Evolutionary conservation across 2,329 filamentous ascomycete species (phyloP).

Genomic region (Exophiala aquamarina): DNA sequence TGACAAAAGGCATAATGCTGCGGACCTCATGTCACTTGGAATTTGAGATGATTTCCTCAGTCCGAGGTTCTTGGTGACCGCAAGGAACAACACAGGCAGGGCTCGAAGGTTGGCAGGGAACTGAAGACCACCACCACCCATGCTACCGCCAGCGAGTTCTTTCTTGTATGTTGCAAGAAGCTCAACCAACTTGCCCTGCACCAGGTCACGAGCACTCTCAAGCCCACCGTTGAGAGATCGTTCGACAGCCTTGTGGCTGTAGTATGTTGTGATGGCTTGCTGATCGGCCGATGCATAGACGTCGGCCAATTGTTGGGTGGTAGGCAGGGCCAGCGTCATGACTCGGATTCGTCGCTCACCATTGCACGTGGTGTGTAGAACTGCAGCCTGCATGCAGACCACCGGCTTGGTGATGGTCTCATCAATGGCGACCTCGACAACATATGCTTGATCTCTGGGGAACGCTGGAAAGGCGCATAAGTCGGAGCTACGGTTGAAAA

Average conservation of each 20-base stretch:
- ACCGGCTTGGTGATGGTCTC: constrained; percentile 90
- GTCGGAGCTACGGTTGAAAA: constrained; percentile 97
- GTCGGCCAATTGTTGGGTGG: constrained; percentile 85
- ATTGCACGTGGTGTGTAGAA: constrained; percentile 96
- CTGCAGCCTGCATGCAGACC: constrained; percentile 89
- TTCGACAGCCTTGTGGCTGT: constrained; percentile 97
- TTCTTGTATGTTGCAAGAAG: constrained; percentile 94
- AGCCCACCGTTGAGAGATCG: constrained; percentile 79
- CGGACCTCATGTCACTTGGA: constrained; percentile 87
- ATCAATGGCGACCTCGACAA: constrained; percentile 97
- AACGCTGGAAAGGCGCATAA: constrained; percentile 97
- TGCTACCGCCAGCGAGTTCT: constrained; percentile 91
- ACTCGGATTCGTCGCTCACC: constrained; percentile 94
- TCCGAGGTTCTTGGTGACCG: constrained; percentile 93
- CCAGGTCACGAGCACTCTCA: constrained; percentile 84
- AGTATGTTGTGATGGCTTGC: constrained; percentile 88
- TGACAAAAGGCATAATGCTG: constrained; percentile 89
- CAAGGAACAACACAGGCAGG: constrained; percentile 86
- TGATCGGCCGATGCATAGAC: constrained; percentile 95
- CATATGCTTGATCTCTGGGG: constrained; percentile 94
- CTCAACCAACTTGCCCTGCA: constrained; percentile 90
- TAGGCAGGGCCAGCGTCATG: constrained; percentile 87
- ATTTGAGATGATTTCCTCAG: constrained; percentile 92
- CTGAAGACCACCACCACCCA: constrained; percentile 86
- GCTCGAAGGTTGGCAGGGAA: constrained; percentile 90